These are phyloP conservation scores for Annona cherimola DNA, from an alignment of 164 flowering plant species.

Conservation along the genomic window DNA sequence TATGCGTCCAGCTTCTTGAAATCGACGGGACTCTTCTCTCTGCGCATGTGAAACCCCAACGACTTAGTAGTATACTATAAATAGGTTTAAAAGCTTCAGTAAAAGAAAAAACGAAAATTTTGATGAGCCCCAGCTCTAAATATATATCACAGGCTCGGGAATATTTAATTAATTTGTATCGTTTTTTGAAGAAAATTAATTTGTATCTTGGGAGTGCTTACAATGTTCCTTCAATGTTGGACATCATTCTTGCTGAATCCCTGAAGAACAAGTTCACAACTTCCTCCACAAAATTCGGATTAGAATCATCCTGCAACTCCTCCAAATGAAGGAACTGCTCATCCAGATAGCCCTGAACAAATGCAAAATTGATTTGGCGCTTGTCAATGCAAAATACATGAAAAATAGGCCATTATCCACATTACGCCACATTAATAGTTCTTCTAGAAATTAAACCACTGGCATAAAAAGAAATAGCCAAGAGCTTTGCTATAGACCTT, in stretches of 20 bases:
- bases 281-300: slow-evolving; percentile 61
- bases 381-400: background rate
- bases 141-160: too few relatives aligned
- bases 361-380: background rate
- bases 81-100: background rate
- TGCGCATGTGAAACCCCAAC: background rate
- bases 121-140: background rate
- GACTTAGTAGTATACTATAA: background rate
- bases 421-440: too few relatives aligned
- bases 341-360: slow-evolving; percentile 49
- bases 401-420: background rate
- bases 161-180: background rate
- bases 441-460: too few relatives aligned
- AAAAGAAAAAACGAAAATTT: background rate
- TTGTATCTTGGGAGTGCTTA: slow-evolving; percentile 15
- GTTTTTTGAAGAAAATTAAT: background rate
- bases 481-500: too few relatives aligned
- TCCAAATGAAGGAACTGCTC: slow-evolving; percentile 57
- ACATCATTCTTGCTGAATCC: slow-evolving; percentile 41
- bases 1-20: slow-evolving; percentile 45
- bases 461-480: too few relatives aligned
- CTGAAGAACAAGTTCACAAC: slow-evolving; percentile 43
- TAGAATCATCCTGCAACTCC: slow-evolving; percentile 49
- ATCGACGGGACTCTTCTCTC: slow-evolving; percentile 29
- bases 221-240: slow-evolving; percentile 39